Conservation (phyloP, 306 rosid species). For the Cicer cuneatum region DNA sequence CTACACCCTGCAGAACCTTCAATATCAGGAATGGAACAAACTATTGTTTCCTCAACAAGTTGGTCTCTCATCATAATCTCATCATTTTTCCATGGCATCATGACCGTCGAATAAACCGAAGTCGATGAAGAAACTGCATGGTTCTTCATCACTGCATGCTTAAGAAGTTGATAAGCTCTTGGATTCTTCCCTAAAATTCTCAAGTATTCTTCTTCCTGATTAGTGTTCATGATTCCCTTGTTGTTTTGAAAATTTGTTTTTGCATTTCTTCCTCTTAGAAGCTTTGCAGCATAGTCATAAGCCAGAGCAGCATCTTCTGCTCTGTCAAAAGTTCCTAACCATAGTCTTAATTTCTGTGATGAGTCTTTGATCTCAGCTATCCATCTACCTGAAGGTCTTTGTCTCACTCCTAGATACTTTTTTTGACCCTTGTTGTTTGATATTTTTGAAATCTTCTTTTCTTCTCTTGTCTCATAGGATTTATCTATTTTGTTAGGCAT, state of each 20-base stretch:
- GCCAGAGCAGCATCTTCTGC: constrained; percentile 87
- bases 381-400: constrained; percentile 97
- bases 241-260: constrained; percentile 72
- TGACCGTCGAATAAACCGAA: constrained; percentile 43
- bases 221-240: constrained; percentile 40
- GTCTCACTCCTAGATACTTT: constrained; percentile 85
- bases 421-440: constrained; percentile 43
- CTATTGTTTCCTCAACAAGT: constrained; percentile 72
- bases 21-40: constrained; percentile 55
- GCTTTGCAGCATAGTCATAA: constrained; percentile 85
- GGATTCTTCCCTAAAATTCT: constrained; percentile 69
- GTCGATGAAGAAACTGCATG: constrained; percentile 50
- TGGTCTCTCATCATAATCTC: constrained; percentile 15
- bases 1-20: constrained; percentile 38
- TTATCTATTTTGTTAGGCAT: constrained; percentile 23
- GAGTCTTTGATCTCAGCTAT: constrained; percentile 91
- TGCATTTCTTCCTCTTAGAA: constrained; percentile 85
- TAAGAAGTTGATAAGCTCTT: constrained; percentile 67
- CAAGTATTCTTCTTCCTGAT: constrained; percentile 47
- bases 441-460: constrained; percentile 42
- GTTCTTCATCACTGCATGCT: constrained; percentile 74
- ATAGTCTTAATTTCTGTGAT: constrained; percentile 81
- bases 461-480: constrained; percentile 34
- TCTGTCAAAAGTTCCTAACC: constrained; percentile 86
- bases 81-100: constrained; percentile 43